phyloP scores from a whole-genome alignment of 306 rosid genomes.

The Inga oerstediana region DNA sequence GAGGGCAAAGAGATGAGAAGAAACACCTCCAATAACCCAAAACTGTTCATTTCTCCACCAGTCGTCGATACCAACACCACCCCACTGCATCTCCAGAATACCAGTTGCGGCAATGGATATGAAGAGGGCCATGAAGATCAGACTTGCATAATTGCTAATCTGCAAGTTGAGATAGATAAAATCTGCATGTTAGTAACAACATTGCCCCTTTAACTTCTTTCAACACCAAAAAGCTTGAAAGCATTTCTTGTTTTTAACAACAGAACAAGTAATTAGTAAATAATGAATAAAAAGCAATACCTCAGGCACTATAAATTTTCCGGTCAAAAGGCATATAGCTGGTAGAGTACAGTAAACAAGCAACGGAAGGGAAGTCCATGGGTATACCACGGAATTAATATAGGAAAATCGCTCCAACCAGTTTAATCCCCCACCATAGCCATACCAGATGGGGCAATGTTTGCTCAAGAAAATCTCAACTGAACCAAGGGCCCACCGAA shows the following conservation, averaged over 20 bases:
- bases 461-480: constrained; percentile 93
- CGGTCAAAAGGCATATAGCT: constrained; percentile 92
- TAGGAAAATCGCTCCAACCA: constrained; percentile 85
- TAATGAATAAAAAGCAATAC: constrained; percentile 43
- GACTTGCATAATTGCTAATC: constrained; percentile 97
- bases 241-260: background rate
- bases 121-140: constrained; percentile 89
- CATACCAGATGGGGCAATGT: constrained; percentile 96
- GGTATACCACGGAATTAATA: constrained; percentile 90
- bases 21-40: constrained; percentile 97
- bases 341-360: constrained; percentile 89
- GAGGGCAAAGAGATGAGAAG: constrained; percentile 91
- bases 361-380: constrained; percentile 91
- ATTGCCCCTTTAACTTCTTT: background rate
- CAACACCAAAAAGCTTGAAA: background rate
- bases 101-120: constrained; percentile 91
- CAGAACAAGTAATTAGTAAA: background rate
- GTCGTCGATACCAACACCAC: constrained; percentile 85
- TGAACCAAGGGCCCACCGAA: constrained; percentile 97
- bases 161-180: constrained; percentile 37
- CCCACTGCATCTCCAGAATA: constrained; percentile 98
- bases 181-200: constrained; percentile 19
- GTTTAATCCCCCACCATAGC: constrained; percentile 91
- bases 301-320: constrained; percentile 95
- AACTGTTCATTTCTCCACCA: constrained; percentile 99